Evolutionary conservation across 139 green algal species (phyloP), one percentile per base, ranked within the genome.

Genomic region (Spirogloea muscicola): DNA sequence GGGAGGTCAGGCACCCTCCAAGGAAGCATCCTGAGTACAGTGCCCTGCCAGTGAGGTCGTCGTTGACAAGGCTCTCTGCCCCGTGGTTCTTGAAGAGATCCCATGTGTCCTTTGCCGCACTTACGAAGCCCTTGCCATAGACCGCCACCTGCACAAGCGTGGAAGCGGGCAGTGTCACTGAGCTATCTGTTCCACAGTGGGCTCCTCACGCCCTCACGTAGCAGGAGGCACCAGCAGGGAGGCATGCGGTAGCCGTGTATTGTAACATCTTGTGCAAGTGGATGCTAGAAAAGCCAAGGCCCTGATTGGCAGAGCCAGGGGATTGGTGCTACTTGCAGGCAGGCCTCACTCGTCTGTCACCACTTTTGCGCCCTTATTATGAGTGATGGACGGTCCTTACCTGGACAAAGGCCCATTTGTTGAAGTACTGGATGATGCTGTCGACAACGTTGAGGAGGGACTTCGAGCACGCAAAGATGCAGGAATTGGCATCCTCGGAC

Each of bases 371-470:
- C n/a, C n/a, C n/a, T n/a, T n/a, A n/a, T n/a, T n/a, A n/a, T n/a
- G n/a, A n/a, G n/a, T n/a, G n/a, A n/a, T n/a, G n/a, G 21, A 55
- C 21, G 21, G 46, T 55, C 34, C 59, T 4, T 36, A 78, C 69
- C 46, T 78, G 69, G 1, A 79, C 51, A 41, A 65, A 79, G 40
- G 70, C 70, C 31, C 42, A 79, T 29, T 79, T 79, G 60, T 79
- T 79, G 58, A 79, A 79, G 70, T 72, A 79, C 7, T 64, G 43
- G 0, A 79, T 41, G 9, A 77, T 25, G 27, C 43, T 25, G 7
- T 79, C 70, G 33, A 79, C 74, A 59, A 41, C 60, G 36, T 29
- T 44, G 7, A 79, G 61, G 27, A 79, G 29, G 48, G 58, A 79
- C 51, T 74, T 25, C 41, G 40, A 76, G 25, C n/a, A 79, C 27